phyloP scores from a whole-genome alignment of 768 basidiomycete genomes.

The Phaffia australis region DNA sequence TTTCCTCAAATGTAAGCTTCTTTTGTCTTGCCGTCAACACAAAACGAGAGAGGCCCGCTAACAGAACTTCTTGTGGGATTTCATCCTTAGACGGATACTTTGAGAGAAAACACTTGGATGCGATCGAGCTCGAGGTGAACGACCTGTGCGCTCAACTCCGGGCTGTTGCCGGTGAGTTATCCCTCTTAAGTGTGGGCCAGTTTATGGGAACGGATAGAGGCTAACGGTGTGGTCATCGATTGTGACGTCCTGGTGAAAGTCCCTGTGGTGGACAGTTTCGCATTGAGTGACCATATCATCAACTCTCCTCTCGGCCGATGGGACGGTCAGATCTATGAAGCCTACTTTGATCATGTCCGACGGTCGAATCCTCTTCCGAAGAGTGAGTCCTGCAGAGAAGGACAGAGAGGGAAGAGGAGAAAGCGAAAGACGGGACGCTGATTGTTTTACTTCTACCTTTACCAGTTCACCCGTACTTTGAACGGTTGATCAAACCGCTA shows the following conservation, averaged over 20 bases:
- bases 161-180: conserved; percentile 33
- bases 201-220: too few species aligned
- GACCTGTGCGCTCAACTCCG: conserved; percentile 34
- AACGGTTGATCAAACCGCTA: conserved; percentile 42
- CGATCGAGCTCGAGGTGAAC: conserved; percentile 34
- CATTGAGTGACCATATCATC: conserved; percentile 37
- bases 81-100: conserved; percentile 36
- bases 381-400: conserved; percentile 24
- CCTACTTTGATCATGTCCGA: conserved; percentile 42
- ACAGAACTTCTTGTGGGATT: too few species aligned
- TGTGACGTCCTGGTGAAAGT: conserved; percentile 17
- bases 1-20: conserved; percentile 40
- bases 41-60: too few species aligned
- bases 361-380: conserved; percentile 40
- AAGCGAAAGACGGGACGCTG: neutral
- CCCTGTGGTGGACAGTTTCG: conserved; percentile 38
- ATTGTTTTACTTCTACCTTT: neutral
- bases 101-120: conserved; percentile 34
- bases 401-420: too few species aligned
- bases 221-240: too few species aligned
- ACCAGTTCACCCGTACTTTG: conserved; percentile 41
- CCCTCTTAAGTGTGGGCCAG: too few species aligned
- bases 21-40: neutral
- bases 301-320: conserved; percentile 43
- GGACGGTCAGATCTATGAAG: conserved; percentile 42